phyloP scores from a whole-genome alignment of 2,329 filamentous ascomycete genomes.

The Fusarium nanum region DNA sequence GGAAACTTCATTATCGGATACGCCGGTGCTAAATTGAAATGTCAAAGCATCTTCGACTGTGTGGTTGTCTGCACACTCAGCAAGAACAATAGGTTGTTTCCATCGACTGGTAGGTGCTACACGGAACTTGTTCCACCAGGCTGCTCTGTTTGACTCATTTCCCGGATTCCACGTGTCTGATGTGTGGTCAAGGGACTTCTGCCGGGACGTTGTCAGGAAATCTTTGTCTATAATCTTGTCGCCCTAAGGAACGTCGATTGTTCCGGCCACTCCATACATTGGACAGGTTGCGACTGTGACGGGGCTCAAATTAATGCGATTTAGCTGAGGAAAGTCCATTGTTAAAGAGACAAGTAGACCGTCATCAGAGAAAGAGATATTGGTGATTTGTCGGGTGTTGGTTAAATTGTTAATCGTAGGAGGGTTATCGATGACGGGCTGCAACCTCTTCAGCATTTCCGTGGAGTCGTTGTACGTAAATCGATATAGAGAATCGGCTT shows the following conservation, averaged over 20 bases:
- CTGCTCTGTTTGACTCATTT: rapidly evolving
- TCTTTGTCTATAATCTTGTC: background rate
- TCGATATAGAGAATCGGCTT: no score
- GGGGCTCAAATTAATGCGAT: no score
- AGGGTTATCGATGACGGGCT: no score
- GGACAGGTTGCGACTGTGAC: background rate
- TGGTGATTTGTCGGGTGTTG: background rate
- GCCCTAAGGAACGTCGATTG: background rate
- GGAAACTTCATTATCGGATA: background rate
- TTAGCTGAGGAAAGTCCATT: background rate
- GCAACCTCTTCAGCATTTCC: no score
- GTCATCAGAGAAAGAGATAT: background rate
- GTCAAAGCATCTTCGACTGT: background rate
- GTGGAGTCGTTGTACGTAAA: no score
- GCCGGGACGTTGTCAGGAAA: background rate
- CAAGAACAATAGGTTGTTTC: background rate
- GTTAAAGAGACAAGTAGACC: background rate
- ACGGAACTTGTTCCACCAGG: background rate
- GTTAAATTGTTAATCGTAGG: background rate
- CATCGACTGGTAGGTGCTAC: background rate
- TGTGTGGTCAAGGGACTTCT: background rate
- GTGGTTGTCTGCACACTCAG: background rate
- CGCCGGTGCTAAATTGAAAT: background rate
- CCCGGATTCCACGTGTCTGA: background rate
- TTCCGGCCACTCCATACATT: background rate